Evolutionary conservation across 768 basidiomycete genomes (phyloP), one percentile per base, ranked within the genome.

Genomic region (Pleurotus pulmonarius): DNA sequence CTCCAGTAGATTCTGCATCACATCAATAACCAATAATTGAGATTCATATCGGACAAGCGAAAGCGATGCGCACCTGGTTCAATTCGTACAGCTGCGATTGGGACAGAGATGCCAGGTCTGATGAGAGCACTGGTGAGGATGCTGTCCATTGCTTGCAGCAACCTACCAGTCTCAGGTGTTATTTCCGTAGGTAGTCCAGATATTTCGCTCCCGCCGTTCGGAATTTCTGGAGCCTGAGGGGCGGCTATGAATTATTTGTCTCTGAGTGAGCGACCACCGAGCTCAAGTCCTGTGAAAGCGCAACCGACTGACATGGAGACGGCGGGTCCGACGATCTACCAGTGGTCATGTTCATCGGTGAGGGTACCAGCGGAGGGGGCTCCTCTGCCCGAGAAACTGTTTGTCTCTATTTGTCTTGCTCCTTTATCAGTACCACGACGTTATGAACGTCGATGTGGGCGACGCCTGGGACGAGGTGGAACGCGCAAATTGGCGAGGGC

Each of bases 401-500:
- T 20, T 20, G 20, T 20, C 20, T 20, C 1, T 20, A 3, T 20
- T 20, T 20, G 20, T 20, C n/a, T n/a, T n/a, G n/a, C n/a, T n/a
- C n/a, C n/a, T n/a, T n/a, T n/a, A n/a, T n/a, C n/a, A n/a, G n/a
- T n/a, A n/a, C n/a, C n/a, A n/a, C n/a, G n/a, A n/a, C 11, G 29
- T 34, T 34, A 34, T 34, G 29, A 34, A 8, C 11, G 29, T 34
- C 1, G 29, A 34, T 3, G 11, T 8, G 9, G 74, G 75, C 15
- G 69, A 74, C 48, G 84, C 80, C 45, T 89, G 89, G 88, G 81
- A 83, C 52, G 74, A 83, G 56, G 62, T 79, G 46, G 78, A 75
- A 60, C 73, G 67, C 45, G 72, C 78, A n/a, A 77, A 79, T 45
- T 92, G 88, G 88, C 80, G 84, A 60, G 90, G 92, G 8, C 68